These are phyloP conservation scores for Cordia subcordata DNA, from an alignment of 257 asterid genomes.

Conservation along the genomic window DNA sequence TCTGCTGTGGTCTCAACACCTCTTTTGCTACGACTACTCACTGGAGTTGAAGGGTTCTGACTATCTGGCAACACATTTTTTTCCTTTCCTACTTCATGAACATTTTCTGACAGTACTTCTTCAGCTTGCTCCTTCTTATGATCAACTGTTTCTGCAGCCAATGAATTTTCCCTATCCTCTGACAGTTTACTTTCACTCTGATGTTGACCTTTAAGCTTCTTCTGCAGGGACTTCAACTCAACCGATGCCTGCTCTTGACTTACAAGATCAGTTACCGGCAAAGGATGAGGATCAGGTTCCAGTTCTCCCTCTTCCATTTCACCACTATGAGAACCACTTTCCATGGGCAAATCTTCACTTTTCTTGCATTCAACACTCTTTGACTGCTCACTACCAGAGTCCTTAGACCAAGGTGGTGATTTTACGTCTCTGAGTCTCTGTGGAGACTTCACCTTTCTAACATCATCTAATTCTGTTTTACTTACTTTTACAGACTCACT, in stretches of 20 bases:
- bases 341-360: conserved; percentile 56
- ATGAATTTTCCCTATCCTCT: conserved; percentile 24
- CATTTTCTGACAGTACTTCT: conserved; percentile 29
- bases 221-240: conserved; percentile 28
- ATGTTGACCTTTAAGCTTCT: conserved; percentile 27
- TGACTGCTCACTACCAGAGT: conserved; percentile 87
- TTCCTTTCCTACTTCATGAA: conserved; percentile 25
- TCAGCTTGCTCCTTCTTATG: conserved; percentile 33
- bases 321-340: conserved; percentile 59
- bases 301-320: conserved; percentile 98
- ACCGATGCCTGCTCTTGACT: conserved; percentile 39
- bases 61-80: conserved; percentile 32
- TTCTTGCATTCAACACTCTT: conserved; percentile 74
- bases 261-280: conserved; percentile 28
- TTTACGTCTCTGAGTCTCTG: conserved; percentile 52
- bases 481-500: conserved; percentile 53
- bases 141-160: conserved; percentile 30
- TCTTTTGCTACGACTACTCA: conserved; percentile 24
- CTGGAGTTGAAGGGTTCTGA: conserved; percentile 26
- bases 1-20: conserved; percentile 32
- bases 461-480: conserved; percentile 50
- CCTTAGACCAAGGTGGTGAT: conserved; percentile 94
- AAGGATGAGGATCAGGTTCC: conserved; percentile 77
- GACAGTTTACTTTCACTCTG: conserved; percentile 21
- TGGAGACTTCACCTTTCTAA: conserved; percentile 61